Evolutionary conservation across 495 filamentous ascomycete genomes (phyloP).

Genomic region (Daldinia grandis): DNA sequence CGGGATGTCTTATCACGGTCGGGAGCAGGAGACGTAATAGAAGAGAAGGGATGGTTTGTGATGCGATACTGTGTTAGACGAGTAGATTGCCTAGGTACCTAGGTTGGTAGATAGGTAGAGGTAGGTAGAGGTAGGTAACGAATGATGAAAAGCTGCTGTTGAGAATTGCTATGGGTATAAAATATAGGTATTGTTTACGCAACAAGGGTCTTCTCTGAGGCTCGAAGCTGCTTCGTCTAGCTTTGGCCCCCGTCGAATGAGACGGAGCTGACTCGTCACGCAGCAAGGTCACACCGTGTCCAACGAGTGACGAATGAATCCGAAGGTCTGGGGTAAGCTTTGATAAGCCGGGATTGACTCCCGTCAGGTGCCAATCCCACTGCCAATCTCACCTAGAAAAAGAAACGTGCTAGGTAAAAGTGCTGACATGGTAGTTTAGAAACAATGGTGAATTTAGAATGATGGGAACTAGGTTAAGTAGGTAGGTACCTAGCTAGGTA

Average conservation of each 20-base stretch:
- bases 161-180: not conserved
- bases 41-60: not conserved
- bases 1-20: constrained; percentile 3
- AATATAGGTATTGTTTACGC: constrained; percentile 1
- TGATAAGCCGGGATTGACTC: not conserved
- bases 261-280: constrained; percentile 12
- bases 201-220: constrained; percentile 32
- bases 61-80: not conserved
- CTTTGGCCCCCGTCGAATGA: not conserved
- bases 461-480: not conserved
- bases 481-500: no score
- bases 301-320: not conserved
- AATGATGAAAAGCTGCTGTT: not conserved
- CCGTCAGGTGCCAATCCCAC: not conserved
- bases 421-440: not conserved
- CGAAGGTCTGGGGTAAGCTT: not conserved
- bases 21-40: not conserved
- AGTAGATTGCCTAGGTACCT: constrained; percentile 4
- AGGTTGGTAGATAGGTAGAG: no score
- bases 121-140: no score
- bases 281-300: constrained; percentile 21
- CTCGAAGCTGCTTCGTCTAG: not conserved
- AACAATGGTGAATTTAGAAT: not conserved
- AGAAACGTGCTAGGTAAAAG: not conserved
- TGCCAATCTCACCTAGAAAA: not conserved